Conservation (phyloP, 1,284 basidiomycete species). For the Phenoliferia sp. region DNA sequence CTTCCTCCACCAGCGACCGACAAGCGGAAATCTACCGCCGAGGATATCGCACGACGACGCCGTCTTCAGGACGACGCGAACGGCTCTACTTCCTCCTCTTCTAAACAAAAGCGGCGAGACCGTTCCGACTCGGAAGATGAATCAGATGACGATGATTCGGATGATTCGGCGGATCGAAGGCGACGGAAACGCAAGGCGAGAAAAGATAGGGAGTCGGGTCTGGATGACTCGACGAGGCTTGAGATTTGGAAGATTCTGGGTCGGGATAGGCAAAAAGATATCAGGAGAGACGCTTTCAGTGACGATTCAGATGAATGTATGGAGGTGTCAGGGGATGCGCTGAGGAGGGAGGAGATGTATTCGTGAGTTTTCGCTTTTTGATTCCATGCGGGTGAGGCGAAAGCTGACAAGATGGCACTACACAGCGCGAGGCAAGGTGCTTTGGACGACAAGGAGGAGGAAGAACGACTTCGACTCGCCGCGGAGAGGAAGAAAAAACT, state of each 20-base stretch:
- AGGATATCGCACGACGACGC: background rate
- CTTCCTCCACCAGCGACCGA: background rate
- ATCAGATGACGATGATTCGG: background rate
- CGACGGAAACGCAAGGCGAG: background rate
- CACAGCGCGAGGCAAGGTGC: constrained; percentile 17
- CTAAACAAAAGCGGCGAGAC: background rate
- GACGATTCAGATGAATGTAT: constrained; percentile 21
- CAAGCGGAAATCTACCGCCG: background rate
- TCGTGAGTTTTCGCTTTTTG: constrained; percentile 16
- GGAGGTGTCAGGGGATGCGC: constrained; percentile 19
- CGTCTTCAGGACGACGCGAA: background rate
- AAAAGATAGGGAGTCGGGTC: background rate
- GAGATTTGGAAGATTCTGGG: constrained; percentile 27
- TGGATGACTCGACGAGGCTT: constrained; percentile 11
- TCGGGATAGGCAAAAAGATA: constrained; percentile 8
- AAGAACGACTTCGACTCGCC: constrained; percentile 7
- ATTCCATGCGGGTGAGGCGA: background rate
- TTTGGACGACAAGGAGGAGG: constrained; percentile 23
- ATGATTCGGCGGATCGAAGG: background rate
- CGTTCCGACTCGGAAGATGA: constrained; percentile 3
- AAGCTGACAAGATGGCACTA: background rate
- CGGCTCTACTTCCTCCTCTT: background rate
- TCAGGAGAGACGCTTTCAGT: constrained; percentile 9
- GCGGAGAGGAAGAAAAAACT: background rate
- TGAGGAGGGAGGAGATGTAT: constrained; percentile 16